Percentiles rank a stretch among this genome's conserved stretches.
Conservation (phyloP, 2,329 filamentous ascomycete species). For the Ophiostoma quercus region DNA sequence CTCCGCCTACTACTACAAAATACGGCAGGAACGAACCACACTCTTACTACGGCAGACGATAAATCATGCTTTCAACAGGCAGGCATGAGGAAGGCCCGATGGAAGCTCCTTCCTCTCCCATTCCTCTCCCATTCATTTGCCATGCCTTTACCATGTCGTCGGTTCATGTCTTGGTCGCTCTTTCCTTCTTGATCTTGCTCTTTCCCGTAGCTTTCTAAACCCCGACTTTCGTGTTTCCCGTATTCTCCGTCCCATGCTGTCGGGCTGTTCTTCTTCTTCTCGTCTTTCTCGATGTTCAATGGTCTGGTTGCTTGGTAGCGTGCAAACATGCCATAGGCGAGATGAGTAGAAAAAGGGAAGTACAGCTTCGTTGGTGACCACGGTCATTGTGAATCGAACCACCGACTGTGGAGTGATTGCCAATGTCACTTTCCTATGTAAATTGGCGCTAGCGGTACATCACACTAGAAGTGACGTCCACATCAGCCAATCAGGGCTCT, state of each 20-base stretch:
- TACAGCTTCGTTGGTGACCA: not conserved
- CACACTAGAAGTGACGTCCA: not conserved
- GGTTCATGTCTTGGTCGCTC: too few relatives aligned
- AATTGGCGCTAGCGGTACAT: not conserved
- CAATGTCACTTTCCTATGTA: not conserved
- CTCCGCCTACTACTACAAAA: not conserved
- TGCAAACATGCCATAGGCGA: not conserved
- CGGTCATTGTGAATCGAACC: not conserved
- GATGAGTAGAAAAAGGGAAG: not conserved
- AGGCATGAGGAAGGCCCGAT: not conserved
- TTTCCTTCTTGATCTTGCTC: not conserved
- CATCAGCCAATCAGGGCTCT: not conserved
- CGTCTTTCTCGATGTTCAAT: not conserved
- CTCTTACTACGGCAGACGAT: not conserved
- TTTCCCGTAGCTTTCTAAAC: not conserved
- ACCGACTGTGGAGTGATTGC: not conserved
- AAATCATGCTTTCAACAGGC: not conserved
- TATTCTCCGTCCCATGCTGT: not conserved
- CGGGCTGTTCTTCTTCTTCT: not conserved
- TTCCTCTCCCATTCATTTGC: too few relatives aligned
- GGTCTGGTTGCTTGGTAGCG: not conserved
- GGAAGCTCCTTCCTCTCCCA: not conserved
- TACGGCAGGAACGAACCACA: slow-evolving; percentile 2
- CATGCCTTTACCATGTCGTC: not conserved
- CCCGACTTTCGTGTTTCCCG: not conserved